These are phyloP conservation scores for Umbilicus rupestris DNA, from an alignment of 164 flowering plant species.

Conservation along the genomic window DNA sequence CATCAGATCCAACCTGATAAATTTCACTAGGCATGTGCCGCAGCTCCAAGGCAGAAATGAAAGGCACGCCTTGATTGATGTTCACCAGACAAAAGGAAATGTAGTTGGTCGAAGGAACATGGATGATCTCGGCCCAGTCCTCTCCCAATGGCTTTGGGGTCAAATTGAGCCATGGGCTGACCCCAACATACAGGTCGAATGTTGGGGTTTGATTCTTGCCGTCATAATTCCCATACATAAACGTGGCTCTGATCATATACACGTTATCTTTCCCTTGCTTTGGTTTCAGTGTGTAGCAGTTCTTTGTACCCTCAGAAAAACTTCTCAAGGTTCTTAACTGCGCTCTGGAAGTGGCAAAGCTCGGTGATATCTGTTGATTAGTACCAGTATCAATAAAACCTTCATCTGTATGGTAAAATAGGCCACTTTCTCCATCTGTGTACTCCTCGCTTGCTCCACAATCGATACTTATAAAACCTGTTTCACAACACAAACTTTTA, in stretches of 20 bases:
- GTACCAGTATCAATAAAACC: background rate
- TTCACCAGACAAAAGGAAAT: conserved; percentile 20
- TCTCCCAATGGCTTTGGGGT: background rate
- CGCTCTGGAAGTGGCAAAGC: background rate
- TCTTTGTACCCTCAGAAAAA: conserved; percentile 17
- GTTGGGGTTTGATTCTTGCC: conserved; percentile 10
- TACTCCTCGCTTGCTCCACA: background rate
- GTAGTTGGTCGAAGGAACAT: background rate
- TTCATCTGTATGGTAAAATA: background rate
- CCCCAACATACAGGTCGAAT: conserved; percentile 20
- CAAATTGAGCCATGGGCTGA: conserved; percentile 14
- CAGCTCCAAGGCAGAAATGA: conserved; percentile 16
- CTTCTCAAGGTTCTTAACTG: conserved; percentile 12
- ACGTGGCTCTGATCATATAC: conserved; percentile 21
- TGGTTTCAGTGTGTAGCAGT: conserved; percentile 17
- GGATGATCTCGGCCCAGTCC: conserved; percentile 11
- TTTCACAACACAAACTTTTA: background rate
- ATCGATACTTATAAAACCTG: conserved; percentile 2
- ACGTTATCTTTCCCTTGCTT: background rate
- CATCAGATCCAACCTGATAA: background rate
- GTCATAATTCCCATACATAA: conserved; percentile 27
- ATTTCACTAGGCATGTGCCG: background rate
- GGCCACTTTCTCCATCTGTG: background rate
- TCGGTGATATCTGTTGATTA: background rate
- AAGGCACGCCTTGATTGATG: conserved; percentile 15